phyloP scores from a whole-genome alignment of 2,329 filamentous ascomycete species.

The Diaporthe capsici region DNA sequence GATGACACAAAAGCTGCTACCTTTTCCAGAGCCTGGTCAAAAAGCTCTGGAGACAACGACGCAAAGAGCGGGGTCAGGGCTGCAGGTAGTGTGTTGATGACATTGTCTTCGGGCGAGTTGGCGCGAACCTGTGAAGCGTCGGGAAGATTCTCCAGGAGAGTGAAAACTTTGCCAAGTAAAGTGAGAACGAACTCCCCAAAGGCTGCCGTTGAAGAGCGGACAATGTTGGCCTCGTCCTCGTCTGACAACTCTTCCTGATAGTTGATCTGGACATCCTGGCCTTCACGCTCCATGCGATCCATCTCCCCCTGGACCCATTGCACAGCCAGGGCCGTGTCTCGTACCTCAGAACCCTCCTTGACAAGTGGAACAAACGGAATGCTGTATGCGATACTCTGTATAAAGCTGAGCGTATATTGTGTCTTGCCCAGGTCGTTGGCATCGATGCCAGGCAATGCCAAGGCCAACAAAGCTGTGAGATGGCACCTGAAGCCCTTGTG shows the following conservation, averaged over 20 bases:
- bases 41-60: constrained; percentile 91
- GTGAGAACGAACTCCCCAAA: constrained; percentile 94
- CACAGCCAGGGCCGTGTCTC: constrained; percentile 83
- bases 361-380: constrained; percentile 91
- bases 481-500: constrained; percentile 98
- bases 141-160: constrained; percentile 92
- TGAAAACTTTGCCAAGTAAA: constrained; percentile 94
- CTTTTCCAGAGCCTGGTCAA: constrained; percentile 92
- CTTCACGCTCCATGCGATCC: constrained; percentile 91
- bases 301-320: constrained; percentile 96
- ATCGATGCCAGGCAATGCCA: constrained; percentile 95
- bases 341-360: constrained; percentile 75
- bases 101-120: constrained; percentile 94
- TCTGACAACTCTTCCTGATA: constrained; percentile 87
- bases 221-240: constrained; percentile 87
- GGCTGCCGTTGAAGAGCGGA: constrained; percentile 93
- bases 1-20: constrained; percentile 91
- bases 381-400: constrained; percentile 95
- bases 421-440: constrained; percentile 98
- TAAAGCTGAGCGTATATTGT: constrained; percentile 92
- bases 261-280: constrained; percentile 86
- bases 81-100: constrained; percentile 94
- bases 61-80: constrained; percentile 92
- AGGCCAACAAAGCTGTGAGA: constrained; percentile 91
- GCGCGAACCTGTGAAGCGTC: constrained; percentile 90